Conservation (phyloP, 345 rosid species). For the Citrus trifoliata region DNA sequence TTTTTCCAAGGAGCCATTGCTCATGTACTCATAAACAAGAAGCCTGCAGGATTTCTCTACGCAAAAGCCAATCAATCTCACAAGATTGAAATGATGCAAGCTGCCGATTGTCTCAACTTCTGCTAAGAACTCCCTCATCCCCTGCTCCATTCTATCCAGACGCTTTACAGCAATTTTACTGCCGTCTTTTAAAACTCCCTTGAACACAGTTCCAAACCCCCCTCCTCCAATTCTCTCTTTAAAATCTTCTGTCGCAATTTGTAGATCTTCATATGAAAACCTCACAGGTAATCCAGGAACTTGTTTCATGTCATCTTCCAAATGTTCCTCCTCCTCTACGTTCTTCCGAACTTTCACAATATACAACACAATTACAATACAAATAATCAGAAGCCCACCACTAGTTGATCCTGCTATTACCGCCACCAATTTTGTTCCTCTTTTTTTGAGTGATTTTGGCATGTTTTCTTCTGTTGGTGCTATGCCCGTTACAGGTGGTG, state of each 20-base stretch:
- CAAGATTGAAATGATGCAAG: constrained; percentile 33
- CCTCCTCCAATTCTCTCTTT: constrained; percentile 12
- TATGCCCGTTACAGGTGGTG: not conserved
- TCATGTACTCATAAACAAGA: constrained; percentile 26
- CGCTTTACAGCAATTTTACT: constrained; percentile 18
- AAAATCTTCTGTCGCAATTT: constrained; percentile 13
- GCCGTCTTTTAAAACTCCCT: constrained; percentile 12
- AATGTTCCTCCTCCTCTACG: constrained; percentile 4
- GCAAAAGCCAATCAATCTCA: constrained; percentile 30
- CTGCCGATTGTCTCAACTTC: constrained; percentile 35
- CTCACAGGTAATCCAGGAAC: constrained; percentile 19
- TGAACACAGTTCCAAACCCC: constrained; percentile 23
- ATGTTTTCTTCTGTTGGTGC: not conserved
- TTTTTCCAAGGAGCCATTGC: constrained; percentile 25
- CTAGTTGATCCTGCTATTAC: not conserved
- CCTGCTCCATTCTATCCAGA: constrained; percentile 11
- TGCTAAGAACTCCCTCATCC: constrained; percentile 23
- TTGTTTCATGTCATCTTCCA: constrained; percentile 13
- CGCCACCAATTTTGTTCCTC: not conserved
- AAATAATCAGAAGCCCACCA: not conserved
- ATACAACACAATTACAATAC: not conserved
- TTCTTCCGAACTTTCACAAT: not conserved
- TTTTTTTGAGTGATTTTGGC: not conserved
- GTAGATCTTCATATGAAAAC: constrained; percentile 14
- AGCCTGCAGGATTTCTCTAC: constrained; percentile 23